Evolutionary conservation across 2,329 filamentous ascomycete genomes (phyloP).

Genomic region (Alternaria ventricosa): DNA sequence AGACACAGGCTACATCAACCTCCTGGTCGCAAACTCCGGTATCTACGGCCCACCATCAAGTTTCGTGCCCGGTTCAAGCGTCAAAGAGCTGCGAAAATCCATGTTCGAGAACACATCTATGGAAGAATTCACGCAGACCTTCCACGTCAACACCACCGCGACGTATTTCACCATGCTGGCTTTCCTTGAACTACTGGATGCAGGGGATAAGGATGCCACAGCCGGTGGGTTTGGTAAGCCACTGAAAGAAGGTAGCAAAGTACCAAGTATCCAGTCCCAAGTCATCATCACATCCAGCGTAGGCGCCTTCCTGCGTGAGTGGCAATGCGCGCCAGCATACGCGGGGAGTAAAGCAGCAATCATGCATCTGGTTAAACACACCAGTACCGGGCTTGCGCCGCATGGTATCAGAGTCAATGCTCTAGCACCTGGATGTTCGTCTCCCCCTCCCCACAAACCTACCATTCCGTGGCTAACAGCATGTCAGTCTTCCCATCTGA

Average conservation of each 20-base stretch:
- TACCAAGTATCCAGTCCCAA: neutral
- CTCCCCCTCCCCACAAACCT: neutral
- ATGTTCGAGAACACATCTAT: slow-evolving; percentile 1
- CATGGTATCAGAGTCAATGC: slow-evolving; percentile 56
- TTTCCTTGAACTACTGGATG: slow-evolving; percentile 51
- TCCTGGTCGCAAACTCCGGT: neutral
- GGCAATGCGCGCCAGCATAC: neutral
- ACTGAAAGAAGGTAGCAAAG: neutral
- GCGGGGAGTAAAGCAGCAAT: neutral
- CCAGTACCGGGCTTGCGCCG: slow-evolving; percentile 49
- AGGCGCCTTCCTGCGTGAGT: neutral
- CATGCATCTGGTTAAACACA: slow-evolving; percentile 54
- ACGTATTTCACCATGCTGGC: slow-evolving; percentile 50
- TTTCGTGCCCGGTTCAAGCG: neutral
- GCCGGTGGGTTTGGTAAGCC: neutral
- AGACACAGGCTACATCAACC: neutral
- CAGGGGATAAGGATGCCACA: slow-evolving; percentile 37
- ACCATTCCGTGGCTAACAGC: neutral
- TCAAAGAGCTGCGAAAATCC: neutral
- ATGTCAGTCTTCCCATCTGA: slow-evolving; percentile 20
- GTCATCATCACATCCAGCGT: neutral
- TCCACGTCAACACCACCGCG: slow-evolving; percentile 44
- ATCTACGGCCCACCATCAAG: neutral
- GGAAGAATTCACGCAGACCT: slow-evolving; percentile 33
- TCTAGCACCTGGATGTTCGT: slow-evolving; percentile 53